These are phyloP conservation scores for Beauveria sp. DNA, from an alignment of 2,329 filamentous ascomycete species.

Conservation along the genomic window DNA sequence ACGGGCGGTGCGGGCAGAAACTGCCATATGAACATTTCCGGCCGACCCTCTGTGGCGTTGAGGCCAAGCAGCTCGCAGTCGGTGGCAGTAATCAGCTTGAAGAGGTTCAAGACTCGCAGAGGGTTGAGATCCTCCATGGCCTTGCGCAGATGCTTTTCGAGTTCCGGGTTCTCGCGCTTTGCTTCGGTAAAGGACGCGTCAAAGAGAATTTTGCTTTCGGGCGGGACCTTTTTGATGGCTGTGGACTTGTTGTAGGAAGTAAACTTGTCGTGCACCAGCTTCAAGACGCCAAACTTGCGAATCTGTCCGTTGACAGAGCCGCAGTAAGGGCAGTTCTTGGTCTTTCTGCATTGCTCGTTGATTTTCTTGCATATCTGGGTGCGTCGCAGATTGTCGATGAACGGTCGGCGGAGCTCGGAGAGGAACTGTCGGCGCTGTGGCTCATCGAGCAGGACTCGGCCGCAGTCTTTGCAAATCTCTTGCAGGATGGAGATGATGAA, in stretches of 20 bases:
- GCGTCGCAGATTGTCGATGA: constrained; percentile 79
- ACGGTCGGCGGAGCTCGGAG: constrained; percentile 71
- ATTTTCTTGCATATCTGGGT: constrained; percentile 82
- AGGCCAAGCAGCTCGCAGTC: constrained; percentile 91
- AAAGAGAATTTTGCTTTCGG: constrained; percentile 74
- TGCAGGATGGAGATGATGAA: constrained; percentile 88
- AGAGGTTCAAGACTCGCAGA: constrained; percentile 78
- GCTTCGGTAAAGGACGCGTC: constrained; percentile 79
- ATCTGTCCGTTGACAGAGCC: constrained; percentile 81
- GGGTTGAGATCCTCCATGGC: constrained; percentile 94
- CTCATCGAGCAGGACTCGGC: constrained; percentile 74
- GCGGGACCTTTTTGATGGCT: constrained; percentile 74
- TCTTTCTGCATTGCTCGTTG: constrained; percentile 83
- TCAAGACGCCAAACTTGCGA: constrained; percentile 85
- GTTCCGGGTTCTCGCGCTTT: constrained; percentile 67
- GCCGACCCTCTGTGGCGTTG: constrained; percentile 76
- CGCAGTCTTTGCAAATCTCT: constrained; percentile 92
- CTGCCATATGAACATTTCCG: constrained; percentile 97
- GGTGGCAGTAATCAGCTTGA: constrained; percentile 74
- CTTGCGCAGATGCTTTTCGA: constrained; percentile 87
- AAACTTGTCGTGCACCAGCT: constrained; percentile 91
- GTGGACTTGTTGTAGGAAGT: constrained; percentile 82
- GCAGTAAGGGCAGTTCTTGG: constrained; percentile 74
- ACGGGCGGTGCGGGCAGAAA: constrained; percentile 90
- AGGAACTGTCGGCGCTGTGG: constrained; percentile 68